Conservation (phyloP, 2,329 filamentous ascomycete species). For the Penicillium sp. region DNA sequence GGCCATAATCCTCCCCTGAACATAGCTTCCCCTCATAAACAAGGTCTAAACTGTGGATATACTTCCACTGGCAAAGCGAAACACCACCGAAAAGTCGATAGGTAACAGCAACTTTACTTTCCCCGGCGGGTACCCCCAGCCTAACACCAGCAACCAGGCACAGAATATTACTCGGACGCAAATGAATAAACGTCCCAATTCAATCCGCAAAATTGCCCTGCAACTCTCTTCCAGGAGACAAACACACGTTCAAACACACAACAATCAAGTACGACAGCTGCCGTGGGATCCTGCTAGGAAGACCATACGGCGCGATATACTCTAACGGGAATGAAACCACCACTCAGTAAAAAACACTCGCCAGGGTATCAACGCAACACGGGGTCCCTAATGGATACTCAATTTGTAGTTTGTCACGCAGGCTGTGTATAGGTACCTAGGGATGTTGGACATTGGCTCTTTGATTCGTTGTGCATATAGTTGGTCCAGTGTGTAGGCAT, state of each 20-base stretch:
- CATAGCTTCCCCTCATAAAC: slow-evolving; percentile 53
- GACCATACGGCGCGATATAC: slow-evolving; percentile 37
- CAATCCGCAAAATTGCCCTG: slow-evolving; percentile 36
- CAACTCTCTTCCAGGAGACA: slow-evolving; percentile 34
- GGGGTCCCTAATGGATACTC: slow-evolving; percentile 12
- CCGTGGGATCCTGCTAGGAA: slow-evolving; percentile 27
- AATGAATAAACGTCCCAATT: slow-evolving; percentile 35
- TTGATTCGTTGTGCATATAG: slow-evolving; percentile 17
- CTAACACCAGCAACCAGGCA: slow-evolving; percentile 28
- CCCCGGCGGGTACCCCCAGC: slow-evolving; percentile 30
- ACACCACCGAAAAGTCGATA: slow-evolving; percentile 25
- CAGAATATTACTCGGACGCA: slow-evolving; percentile 29
- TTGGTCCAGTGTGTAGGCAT: background rate
- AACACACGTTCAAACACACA: slow-evolving; percentile 34
- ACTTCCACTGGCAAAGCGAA: slow-evolving; percentile 42
- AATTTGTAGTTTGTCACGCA: slow-evolving; percentile 2
- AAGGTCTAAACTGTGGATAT: slow-evolving; percentile 42
- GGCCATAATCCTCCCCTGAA: slow-evolving; percentile 42
- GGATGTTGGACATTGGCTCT: background rate
- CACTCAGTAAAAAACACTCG: slow-evolving; percentile 40
- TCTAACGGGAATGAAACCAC: slow-evolving; percentile 39
- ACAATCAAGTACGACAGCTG: slow-evolving; percentile 33
- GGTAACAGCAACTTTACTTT: slow-evolving; percentile 20
- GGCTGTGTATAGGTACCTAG: too few species aligned
- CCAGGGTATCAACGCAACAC: slow-evolving; percentile 24